Conservation (phyloP, 2,329 filamentous ascomycete species). For the Trichophyton benhamiae region DNA sequence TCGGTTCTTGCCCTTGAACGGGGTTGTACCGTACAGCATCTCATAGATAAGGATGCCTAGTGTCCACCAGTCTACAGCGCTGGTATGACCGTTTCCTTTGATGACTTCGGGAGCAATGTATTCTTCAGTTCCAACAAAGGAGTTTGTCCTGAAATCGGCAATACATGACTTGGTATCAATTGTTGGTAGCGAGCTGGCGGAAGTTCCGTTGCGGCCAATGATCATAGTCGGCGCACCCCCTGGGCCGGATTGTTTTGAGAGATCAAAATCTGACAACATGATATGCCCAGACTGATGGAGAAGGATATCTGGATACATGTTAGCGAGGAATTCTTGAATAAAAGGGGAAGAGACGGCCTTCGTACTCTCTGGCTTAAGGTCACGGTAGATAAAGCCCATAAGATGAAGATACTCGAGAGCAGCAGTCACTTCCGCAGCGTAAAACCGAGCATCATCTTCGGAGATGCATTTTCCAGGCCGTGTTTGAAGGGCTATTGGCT, state of each 20-base stretch:
- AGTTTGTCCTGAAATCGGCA: slow-evolving; percentile 94
- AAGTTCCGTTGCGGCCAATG: slow-evolving; percentile 75
- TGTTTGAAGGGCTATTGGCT: slow-evolving; percentile 64
- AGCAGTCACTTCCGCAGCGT: slow-evolving; percentile 92
- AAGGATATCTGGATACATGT: slow-evolving; percentile 61
- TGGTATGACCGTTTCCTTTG: slow-evolving; percentile 95
- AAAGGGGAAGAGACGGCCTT: background rate
- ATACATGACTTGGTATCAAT: slow-evolving; percentile 99
- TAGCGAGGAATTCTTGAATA: background rate
- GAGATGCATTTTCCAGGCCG: slow-evolving; percentile 93
- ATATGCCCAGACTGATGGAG: slow-evolving; percentile 99
- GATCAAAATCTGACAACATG: slow-evolving; percentile 97
- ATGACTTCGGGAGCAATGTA: slow-evolving; percentile 99
- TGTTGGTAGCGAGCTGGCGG: slow-evolving; percentile 76
- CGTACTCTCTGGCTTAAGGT: slow-evolving; percentile 92
- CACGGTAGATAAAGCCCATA: slow-evolving; percentile 98
- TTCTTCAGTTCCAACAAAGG: slow-evolving; percentile 95
- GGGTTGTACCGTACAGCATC: slow-evolving; percentile 96
- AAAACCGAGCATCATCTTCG: slow-evolving; percentile 93
- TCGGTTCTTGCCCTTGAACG: slow-evolving; percentile 98
- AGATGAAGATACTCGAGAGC: slow-evolving; percentile 92
- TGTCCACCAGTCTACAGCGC: slow-evolving; percentile 99
- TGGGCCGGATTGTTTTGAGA: slow-evolving; percentile 93
- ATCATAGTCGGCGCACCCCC: slow-evolving; percentile 98
- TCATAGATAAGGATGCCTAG: slow-evolving; percentile 94